Evolutionary conservation across 1,139 yeast genomes (phyloP), one percentile per base, ranked within the genome.

Genomic region (Saccharomycopsis hybrid): DNA sequence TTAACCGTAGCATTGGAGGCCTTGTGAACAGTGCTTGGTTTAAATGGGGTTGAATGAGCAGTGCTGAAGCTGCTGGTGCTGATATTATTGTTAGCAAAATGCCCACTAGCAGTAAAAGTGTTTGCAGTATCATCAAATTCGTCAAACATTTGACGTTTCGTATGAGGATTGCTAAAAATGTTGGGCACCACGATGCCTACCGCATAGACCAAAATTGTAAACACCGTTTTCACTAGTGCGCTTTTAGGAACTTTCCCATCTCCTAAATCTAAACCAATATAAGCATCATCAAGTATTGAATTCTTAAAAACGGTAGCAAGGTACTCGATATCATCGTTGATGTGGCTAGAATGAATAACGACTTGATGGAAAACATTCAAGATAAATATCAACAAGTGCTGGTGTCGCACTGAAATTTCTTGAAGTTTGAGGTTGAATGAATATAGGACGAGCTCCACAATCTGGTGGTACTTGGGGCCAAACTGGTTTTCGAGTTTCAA

Each of bases 171-270:
- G 33, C 37, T 37, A 30, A 44, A 47, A 4, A 51, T 32, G 32
- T 41, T 29, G 1, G 54, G 52, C 3, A 51, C 43, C n/a, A 51
- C 25, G 4, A 46, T 46, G 11, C 54, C 54, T 13, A 51, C 54
- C 9, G 43, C 24, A 43, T 42, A 51, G 2, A 51, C 44, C 13
- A 51, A 43, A n/a, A 46, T 37, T 31, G 43, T 40, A 8, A 41
- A 18, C 25, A 48, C 33, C 5, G 27, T 32, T 31, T 42, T 40
- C n/a, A 41, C 9, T 28, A 48, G 33, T 5, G 27, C 28, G 13
- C 25, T 31, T 36, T 43, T 39, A 8, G 11, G 9, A 9, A 27
- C 27, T 5, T n/a, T 9, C 3, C 33, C 27, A n/a, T 18, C 31
- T 28, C n/a, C 44, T 9, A 46, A 47, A 27, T 43, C 41, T 13